These are phyloP conservation scores for Periconia sp. DNA, from an alignment of 2,329 filamentous ascomycete species.

Conservation along the genomic window DNA sequence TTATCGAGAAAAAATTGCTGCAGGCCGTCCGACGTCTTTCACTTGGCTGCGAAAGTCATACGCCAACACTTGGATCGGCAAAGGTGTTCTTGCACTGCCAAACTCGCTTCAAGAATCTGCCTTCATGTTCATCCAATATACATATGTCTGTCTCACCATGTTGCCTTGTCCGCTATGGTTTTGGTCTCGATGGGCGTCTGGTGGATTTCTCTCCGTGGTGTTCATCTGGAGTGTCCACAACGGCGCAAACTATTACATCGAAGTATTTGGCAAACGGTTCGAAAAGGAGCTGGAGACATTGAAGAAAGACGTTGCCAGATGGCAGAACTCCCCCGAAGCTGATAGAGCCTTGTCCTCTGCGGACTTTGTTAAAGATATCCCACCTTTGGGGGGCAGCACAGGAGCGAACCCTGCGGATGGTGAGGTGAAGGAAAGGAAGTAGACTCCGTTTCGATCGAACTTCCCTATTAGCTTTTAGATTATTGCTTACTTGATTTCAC, in stretches of 20 bases:
- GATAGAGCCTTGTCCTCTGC: conserved; percentile 14
- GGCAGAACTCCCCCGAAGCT: conserved; percentile 65
- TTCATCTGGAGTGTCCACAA: conserved; percentile 97
- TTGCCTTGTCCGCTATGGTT: conserved; percentile 95
- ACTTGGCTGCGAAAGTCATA: conserved; percentile 96
- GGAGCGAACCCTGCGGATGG: conserved; percentile 5
- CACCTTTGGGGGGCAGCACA: conserved; percentile 20
- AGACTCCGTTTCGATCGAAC: no score
- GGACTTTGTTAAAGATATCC: conserved; percentile 15
- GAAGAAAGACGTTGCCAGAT: conserved; percentile 86
- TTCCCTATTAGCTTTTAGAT: no score
- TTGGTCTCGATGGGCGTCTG: conserved; percentile 81
- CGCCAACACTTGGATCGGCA: conserved; percentile 86
- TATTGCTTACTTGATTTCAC: no score
- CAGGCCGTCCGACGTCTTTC: conserved; percentile 93
- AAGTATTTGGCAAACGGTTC: conserved; percentile 95
- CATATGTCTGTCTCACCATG: conserved; percentile 90
- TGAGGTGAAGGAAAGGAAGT: conserved; percentile 8
- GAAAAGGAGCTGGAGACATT: conserved; percentile 93
- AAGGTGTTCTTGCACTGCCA: conserved; percentile 80
- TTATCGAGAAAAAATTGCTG: conserved; percentile 93
- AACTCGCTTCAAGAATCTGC: conserved; percentile 78
- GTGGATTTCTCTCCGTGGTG: conserved; percentile 76
- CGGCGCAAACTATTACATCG: conserved; percentile 96
- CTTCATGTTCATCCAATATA: conserved; percentile 97